phyloP scores from a whole-genome alignment of 352 stramenopile species.

The Pythium aristosporum region DNA sequence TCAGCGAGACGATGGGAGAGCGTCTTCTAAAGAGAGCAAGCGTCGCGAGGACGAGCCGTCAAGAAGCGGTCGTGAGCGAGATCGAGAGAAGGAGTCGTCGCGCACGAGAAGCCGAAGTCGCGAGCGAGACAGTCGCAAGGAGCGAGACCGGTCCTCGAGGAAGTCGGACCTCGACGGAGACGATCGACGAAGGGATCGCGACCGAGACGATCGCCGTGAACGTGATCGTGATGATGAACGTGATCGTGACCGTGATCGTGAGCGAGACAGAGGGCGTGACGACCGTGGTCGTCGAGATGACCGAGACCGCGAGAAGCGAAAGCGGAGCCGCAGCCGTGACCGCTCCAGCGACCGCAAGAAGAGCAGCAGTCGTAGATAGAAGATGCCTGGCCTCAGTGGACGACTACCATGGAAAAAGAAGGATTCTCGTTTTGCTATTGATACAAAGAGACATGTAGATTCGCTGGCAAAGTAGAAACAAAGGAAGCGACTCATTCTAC shows the following conservation, averaged over 20 bases:
- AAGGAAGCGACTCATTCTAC: not conserved
- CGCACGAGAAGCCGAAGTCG: slow-evolving; percentile 17
- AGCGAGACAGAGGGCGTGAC: slow-evolving; percentile 25
- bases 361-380: slow-evolving; percentile 19
- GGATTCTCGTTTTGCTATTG: not conserved
- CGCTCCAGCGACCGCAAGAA: slow-evolving; percentile 29
- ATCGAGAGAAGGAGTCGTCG: slow-evolving; percentile 7
- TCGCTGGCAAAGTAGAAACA: too few species aligned
- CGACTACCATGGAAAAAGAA: not conserved
- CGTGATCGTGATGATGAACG: slow-evolving; percentile 11
- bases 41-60: not conserved
- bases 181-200: slow-evolving; percentile 12
- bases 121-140: slow-evolving; percentile 20
- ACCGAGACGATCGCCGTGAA: slow-evolving; percentile 21
- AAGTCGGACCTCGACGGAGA: slow-evolving; percentile 2
- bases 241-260: slow-evolving; percentile 24
- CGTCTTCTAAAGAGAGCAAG: slow-evolving; percentile 1
- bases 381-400: not conserved
- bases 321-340: slow-evolving; percentile 32
- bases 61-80: not conserved
- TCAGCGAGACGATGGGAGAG: slow-evolving; percentile 9
- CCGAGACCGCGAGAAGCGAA: not conserved
- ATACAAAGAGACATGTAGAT: not conserved
- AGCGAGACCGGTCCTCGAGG: slow-evolving; percentile 14
- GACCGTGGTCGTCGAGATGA: slow-evolving; percentile 11